Conservation (phyloP, 441 rosid species). For the Daphne laureola region DNA sequence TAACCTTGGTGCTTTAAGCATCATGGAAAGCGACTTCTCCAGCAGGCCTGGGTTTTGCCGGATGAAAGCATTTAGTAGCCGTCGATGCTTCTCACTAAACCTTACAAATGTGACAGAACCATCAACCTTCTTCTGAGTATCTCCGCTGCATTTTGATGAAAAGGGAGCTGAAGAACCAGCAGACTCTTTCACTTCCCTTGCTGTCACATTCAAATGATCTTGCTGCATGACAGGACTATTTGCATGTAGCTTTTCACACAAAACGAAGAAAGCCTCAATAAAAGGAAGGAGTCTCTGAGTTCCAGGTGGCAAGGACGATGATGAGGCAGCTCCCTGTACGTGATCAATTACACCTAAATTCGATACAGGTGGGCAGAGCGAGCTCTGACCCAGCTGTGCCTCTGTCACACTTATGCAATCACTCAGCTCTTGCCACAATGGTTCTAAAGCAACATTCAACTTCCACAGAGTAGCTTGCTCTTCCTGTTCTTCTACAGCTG, state of each 20-base stretch:
- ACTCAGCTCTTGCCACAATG: slow-evolving; percentile 92
- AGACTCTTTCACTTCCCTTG: slow-evolving; percentile 81
- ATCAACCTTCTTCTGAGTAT: slow-evolving; percentile 64
- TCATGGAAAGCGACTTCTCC: slow-evolving; percentile 88
- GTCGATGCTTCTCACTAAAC: slow-evolving; percentile 95
- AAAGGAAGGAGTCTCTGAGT: slow-evolving; percentile 90
- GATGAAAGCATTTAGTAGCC: slow-evolving; percentile 85
- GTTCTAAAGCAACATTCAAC: slow-evolving; percentile 69
- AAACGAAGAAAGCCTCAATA: slow-evolving; percentile 94
- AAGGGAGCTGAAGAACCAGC: slow-evolving; percentile 39
- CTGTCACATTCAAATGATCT: slow-evolving; percentile 61
- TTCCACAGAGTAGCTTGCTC: slow-evolving; percentile 71
- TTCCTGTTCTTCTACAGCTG: slow-evolving; percentile 47
- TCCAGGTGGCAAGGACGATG: slow-evolving; percentile 81
- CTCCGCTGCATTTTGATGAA: slow-evolving; percentile 29
- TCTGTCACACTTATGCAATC: slow-evolving; percentile 84
- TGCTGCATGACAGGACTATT: slow-evolving; percentile 45
- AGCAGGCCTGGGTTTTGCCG: slow-evolving; percentile 83
- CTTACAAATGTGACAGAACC: slow-evolving; percentile 70
- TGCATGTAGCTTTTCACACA: slow-evolving; percentile 87
- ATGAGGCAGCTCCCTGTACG: slow-evolving; percentile 44
- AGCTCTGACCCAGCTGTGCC: slow-evolving; percentile 65
- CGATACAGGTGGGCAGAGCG: slow-evolving; percentile 30
- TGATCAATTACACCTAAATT: slow-evolving; percentile 52
- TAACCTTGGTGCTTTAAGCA: slow-evolving; percentile 91